Evolutionary conservation across 768 basidiomycete species (phyloP).

Genomic region (Tulasnella sp.): DNA sequence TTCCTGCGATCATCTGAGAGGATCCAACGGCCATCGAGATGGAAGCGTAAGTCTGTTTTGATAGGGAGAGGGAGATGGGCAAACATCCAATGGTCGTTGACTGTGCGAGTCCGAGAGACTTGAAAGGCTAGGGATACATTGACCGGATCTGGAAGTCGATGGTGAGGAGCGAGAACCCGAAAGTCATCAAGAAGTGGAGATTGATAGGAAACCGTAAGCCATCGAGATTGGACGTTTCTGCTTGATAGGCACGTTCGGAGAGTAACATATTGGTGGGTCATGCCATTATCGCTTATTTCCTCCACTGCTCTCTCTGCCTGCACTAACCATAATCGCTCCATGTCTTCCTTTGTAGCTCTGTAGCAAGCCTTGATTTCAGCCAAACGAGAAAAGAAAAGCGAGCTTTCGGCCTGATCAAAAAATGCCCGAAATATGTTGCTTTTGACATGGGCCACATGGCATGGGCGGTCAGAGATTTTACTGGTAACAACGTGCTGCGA

Average conservation of each 20-base stretch:
- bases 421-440: background rate
- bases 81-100: background rate
- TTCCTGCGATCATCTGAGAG: background rate
- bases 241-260: too few species aligned
- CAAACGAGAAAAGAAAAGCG: conserved; percentile 3
- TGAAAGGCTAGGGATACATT: background rate
- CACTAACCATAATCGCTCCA: too few species aligned
- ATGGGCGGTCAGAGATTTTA: background rate
- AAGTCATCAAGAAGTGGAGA: too few species aligned
- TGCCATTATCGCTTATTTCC: too few species aligned
- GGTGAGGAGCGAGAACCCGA: too few species aligned
- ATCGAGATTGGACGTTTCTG: too few species aligned
- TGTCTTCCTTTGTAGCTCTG: too few species aligned
- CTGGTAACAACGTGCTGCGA: background rate
- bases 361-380: background rate
- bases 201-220: too few species aligned
- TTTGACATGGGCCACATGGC: background rate
- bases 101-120: too few species aligned
- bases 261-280: too few species aligned
- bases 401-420: background rate
- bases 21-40: conserved; percentile 1
- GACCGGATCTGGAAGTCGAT: background rate
- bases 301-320: too few species aligned
- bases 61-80: background rate
- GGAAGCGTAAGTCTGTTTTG: background rate